Evolutionary conservation across 306 rosid genomes (phyloP).

Genomic region (Trifolium dubium): DNA sequence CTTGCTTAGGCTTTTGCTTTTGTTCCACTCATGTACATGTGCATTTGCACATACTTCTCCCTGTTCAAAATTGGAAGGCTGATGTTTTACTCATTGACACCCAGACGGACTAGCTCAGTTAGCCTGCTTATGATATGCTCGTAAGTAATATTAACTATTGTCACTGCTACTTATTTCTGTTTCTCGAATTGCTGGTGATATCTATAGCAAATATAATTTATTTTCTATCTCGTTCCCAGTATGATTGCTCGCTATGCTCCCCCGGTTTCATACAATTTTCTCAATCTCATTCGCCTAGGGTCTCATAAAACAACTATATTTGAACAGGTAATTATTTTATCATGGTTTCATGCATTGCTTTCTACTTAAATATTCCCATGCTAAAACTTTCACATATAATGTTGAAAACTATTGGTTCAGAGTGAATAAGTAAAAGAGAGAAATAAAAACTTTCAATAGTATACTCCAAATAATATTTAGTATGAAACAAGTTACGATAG

Average conservation of each 20-base stretch:
- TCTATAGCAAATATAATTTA: conserved; percentile 31
- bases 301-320: conserved; percentile 64
- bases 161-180: conserved; percentile 27
- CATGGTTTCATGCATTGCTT: conserved; percentile 20
- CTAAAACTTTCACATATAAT: not conserved
- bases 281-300: conserved; percentile 82
- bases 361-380: not conserved
- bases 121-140: conserved; percentile 99
- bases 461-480: not conserved
- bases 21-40: conserved; percentile 97
- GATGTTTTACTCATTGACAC: conserved; percentile 93
- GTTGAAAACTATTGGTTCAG: not conserved
- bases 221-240: conserved; percentile 51
- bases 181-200: conserved; percentile 20
- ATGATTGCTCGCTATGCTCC: conserved; percentile 99
- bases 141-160: conserved; percentile 57
- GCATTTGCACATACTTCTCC: conserved; percentile 96
- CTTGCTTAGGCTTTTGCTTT: conserved; percentile 79
- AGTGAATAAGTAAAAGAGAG: not conserved
- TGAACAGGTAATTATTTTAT: conserved; percentile 67
- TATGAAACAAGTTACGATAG: not conserved
- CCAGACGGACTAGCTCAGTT: conserved; percentile 92
- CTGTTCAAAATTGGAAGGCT: conserved; percentile 89
- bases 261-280: conserved; percentile 93
- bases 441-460: not conserved